Base-by-base conservation (phyloP, 2,329 filamentous ascomycete genomes). In the Chlorencoelia australis region DNA sequence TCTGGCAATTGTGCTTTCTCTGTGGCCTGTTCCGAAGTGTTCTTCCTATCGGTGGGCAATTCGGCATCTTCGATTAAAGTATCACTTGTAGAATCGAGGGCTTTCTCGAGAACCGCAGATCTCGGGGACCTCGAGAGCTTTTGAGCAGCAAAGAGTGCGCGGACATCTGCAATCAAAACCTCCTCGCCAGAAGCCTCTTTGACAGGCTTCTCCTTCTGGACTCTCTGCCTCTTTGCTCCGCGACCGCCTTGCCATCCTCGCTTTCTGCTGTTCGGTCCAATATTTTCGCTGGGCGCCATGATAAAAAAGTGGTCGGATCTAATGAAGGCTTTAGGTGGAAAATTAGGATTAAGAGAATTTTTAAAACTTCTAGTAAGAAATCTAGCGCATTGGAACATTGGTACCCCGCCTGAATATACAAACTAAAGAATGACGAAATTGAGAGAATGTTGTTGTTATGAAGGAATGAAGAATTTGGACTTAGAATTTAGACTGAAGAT, bases 161-260 rank as follows among this genome's bases (percentile, higher is more conserved):
- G 63, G 30, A 86, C 67, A 53, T 86, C 81, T 33, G 68, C 59
- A 32, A 70, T 62, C 30, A 86, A 63, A 30, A 85, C 74, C 52
- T 85, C 76, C 42, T 85, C 80, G 14, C 66, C 65, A 0, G 75
- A 74, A 7, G 75, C 78, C 43, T 72, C 71, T 27, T 71, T 71
- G 43, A 70, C 45, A 1, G 58, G 46, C 45, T 63, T 78, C 47
- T 72, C 71, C 44, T 68, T 67, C 51, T 74, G 69, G 38, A 68
- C 67, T 65, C 73, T 75, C 25, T 58, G 56, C 25, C 65, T 66
- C 57, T 72, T 73, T 7, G 45, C 33, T 15, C 49, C 49, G 36
- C 51, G 41, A 26, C 53, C 53, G n/a, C 49, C 52, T 41, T 55
- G 52, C 18, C 39, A 43, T 44, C 42, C 43, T 29, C 50, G 49